Base-by-base conservation (phyloP, 2,329 filamentous ascomycete species). In the Coniochaeta sp. region DNA sequence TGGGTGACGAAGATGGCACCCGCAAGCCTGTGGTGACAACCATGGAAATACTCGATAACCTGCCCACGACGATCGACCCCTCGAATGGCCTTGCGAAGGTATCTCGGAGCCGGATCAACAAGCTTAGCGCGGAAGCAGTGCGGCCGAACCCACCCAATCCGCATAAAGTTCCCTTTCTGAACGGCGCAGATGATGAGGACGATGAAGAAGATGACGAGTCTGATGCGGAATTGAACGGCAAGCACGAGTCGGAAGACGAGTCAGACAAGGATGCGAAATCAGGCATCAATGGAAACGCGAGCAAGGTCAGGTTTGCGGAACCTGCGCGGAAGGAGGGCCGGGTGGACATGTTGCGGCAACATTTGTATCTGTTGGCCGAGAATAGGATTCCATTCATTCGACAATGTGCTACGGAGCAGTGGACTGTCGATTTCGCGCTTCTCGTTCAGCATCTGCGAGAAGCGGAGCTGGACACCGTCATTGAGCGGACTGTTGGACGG, bases 351-450 rank as follows among this genome's bases (percentile, higher is more conserved):
- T 81, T 92, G 71, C 84, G 89, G 59, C 85, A 88, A 62, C 90
- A 95, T 71, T 81, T 93, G n/a, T 75, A 87, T 3, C 74, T 93
- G 1, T 80, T 96, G 8, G 80, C 86, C 16, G 86, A 90, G 67
- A 88, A 90, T 74, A 81, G 84, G 62, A 79, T 85, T 72, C 76
- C 80, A 0, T 93, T 95, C 66, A 78, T 91, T 58, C 83, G 84
- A 22, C 87, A 89, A 69, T 85, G 85, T 65, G 86, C 88, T 34
- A 81, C 83, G 26, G 87, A 88, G 34, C 86, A 90, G 68, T 99
- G 92, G 90, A 88, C 86, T 0, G 85, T 98, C 6, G 88, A 96
- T 68, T 96, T 95, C 70, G 80, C 84, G n/a, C 80, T 83, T 9
- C 79, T 98, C 4, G 81, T 91, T 58, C 81, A 85, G 50, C 81